Evolutionary conservation across 2,329 filamentous ascomycete species (phyloP).

Genomic region (Paraphoma chrysanthemicola): DNA sequence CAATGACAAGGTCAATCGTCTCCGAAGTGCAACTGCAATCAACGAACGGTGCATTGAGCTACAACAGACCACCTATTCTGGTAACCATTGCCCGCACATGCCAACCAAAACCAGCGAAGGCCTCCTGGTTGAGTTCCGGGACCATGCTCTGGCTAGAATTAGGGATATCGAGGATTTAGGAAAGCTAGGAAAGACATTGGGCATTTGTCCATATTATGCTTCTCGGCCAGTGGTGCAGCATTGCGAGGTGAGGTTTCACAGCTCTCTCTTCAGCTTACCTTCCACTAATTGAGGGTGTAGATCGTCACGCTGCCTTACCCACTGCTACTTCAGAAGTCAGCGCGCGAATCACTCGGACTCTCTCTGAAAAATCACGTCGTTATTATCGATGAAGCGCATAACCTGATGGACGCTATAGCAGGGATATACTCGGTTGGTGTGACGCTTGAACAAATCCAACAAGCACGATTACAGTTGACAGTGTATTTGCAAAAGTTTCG

Average conservation of each 20-base stretch:
- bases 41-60: slow-evolving; percentile 93
- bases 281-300: slow-evolving; percentile 44
- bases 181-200: slow-evolving; percentile 75
- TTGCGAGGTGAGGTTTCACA: slow-evolving; percentile 65
- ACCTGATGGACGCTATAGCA: slow-evolving; percentile 93
- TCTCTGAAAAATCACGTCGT: slow-evolving; percentile 87
- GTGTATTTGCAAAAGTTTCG: slow-evolving; percentile 88
- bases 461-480: slow-evolving; percentile 76
- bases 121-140: slow-evolving; percentile 80
- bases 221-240: slow-evolving; percentile 81
- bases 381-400: slow-evolving; percentile 98
- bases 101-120: slow-evolving; percentile 78
- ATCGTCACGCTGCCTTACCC: slow-evolving; percentile 94
- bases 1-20: slow-evolving; percentile 77
- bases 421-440: slow-evolving; percentile 84
- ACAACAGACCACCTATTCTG: slow-evolving; percentile 71
- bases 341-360: slow-evolving; percentile 85
- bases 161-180: slow-evolving; percentile 94
- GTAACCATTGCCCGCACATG: slow-evolving; percentile 77
- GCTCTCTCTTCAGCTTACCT: neutral
- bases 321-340: slow-evolving; percentile 82
- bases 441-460: slow-evolving; percentile 73
- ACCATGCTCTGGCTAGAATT: slow-evolving; percentile 81
- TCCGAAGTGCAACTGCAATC: slow-evolving; percentile 77
- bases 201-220: slow-evolving; percentile 96